phyloP scores from a whole-genome alignment of 441 rosid genomes.

The Geranium incanum region DNA sequence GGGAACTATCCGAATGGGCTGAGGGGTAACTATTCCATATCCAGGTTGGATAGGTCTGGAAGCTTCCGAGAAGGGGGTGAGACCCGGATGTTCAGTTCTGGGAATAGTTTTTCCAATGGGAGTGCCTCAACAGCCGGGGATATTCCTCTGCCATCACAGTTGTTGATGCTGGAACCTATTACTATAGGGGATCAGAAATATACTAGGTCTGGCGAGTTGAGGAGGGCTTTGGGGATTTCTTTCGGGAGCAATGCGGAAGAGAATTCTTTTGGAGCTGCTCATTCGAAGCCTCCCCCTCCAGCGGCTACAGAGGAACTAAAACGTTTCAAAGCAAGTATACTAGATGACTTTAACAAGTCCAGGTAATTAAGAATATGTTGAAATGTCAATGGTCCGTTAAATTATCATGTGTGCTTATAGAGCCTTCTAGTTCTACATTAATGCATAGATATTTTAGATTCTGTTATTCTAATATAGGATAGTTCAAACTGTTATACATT shows the following conservation, averaged over 20 bases:
- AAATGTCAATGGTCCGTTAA: constrained; percentile 13
- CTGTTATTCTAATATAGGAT: not conserved
- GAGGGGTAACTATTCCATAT: constrained; percentile 31
- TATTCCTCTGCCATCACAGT: constrained; percentile 24
- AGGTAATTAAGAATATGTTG: constrained; percentile 30
- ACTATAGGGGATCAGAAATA: constrained; percentile 37
- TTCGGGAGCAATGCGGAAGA: constrained; percentile 35
- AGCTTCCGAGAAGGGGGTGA: constrained; percentile 44
- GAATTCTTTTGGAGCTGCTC: constrained; percentile 40
- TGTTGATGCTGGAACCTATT: constrained; percentile 40
- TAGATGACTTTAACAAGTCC: constrained; percentile 34
- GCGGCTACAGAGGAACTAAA: constrained; percentile 44
- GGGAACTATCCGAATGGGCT: constrained; percentile 43
- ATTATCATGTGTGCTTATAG: constrained; percentile 10
- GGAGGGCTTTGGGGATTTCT: constrained; percentile 41
- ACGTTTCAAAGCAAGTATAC: constrained; percentile 36
- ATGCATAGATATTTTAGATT: constrained; percentile 10
- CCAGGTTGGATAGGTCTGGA: constrained; percentile 47
- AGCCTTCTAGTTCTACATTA: not conserved
- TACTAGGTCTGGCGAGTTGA: constrained; percentile 36
- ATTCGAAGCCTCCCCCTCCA: constrained; percentile 36
- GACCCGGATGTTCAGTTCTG: constrained; percentile 32
- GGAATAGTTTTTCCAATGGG: constrained; percentile 31
- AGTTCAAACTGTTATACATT: constrained; percentile 8
- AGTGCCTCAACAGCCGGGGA: constrained; percentile 28